A percentile compares a stretch with the other conserved stretches of the same genome.
These are phyloP conservation scores for Falciphora oryzae DNA, from an alignment of 2,329 filamentous ascomycete species.

Conservation along the genomic window DNA sequence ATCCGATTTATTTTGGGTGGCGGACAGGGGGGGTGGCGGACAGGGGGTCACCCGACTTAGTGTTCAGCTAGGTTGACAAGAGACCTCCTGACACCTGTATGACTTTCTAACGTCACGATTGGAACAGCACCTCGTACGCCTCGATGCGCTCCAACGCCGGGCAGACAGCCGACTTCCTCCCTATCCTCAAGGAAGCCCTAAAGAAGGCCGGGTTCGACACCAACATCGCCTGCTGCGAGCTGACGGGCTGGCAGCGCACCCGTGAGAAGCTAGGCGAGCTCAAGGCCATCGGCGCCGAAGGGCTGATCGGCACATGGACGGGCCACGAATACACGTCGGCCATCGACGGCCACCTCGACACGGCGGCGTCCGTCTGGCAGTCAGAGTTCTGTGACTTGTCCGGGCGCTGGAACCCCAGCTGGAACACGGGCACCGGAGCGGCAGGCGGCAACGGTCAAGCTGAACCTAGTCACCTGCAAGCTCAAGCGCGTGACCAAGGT, in stretches of 20 bases:
- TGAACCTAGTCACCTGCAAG: too few species aligned
- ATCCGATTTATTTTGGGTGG: too few species aligned
- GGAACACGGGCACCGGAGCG: slow-evolving; percentile 23
- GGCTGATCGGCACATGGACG: slow-evolving; percentile 33
- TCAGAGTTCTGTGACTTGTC: slow-evolving; percentile 41
- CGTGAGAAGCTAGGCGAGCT: slow-evolving; percentile 26
- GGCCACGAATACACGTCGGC: slow-evolving; percentile 35
- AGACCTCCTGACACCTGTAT: too few species aligned
- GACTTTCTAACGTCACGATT: neutral
- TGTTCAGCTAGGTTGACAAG: neutral
- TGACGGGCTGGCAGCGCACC: slow-evolving; percentile 31
- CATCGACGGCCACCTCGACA: slow-evolving; percentile 25
- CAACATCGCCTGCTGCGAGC: slow-evolving; percentile 38
- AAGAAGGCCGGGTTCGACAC: slow-evolving; percentile 26
- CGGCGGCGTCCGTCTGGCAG: slow-evolving; percentile 36
- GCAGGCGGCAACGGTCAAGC: too few species aligned
- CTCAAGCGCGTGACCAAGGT: too few species aligned
- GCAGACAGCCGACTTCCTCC: slow-evolving; percentile 32
- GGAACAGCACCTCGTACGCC: slow-evolving; percentile 20
- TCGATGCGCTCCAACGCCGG: slow-evolving; percentile 28
- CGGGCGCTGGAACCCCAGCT: slow-evolving; percentile 22
- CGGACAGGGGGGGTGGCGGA: too few species aligned
- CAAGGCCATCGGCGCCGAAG: slow-evolving; percentile 19
- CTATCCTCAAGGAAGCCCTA: slow-evolving; percentile 37
- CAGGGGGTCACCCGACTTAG: too few species aligned